phyloP scores from a whole-genome alignment of 1,284 basidiomycete genomes.

The Pseudozyma tsukubaensis region DNA sequence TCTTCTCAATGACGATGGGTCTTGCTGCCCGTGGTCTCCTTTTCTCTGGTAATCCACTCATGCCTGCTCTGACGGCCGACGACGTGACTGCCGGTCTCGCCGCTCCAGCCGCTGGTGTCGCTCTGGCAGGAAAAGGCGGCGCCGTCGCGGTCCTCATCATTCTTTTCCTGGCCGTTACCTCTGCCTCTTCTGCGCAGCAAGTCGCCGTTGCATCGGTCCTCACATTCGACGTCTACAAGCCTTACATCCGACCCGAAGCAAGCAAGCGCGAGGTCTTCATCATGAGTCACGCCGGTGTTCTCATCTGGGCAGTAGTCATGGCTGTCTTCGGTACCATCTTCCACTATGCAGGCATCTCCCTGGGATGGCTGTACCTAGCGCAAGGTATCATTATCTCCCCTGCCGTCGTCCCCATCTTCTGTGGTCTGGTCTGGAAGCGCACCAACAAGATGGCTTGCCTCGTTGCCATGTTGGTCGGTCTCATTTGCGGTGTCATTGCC shows the following conservation, averaged over 20 bases:
- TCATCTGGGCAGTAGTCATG: slow-evolving; percentile 79
- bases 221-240: slow-evolving; percentile 76
- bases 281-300: slow-evolving; percentile 75
- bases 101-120: slow-evolving; percentile 74
- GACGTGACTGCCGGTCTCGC: slow-evolving; percentile 62
- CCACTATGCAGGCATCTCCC: slow-evolving; percentile 78
- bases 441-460: slow-evolving; percentile 70
- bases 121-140: slow-evolving; percentile 78
- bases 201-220: slow-evolving; percentile 78
- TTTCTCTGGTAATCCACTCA: slow-evolving; percentile 47
- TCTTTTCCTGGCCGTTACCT: slow-evolving; percentile 76
- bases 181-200: slow-evolving; percentile 86
- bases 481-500: slow-evolving; percentile 78
- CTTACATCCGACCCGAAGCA: slow-evolving; percentile 76
- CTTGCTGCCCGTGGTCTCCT: slow-evolving; percentile 73
- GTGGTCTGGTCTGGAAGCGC: slow-evolving; percentile 72
- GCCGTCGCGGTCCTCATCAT: slow-evolving; percentile 81
- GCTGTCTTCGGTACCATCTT: slow-evolving; percentile 85
- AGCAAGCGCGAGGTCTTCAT: slow-evolving; percentile 75
- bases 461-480: slow-evolving; percentile 78
- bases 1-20: slow-evolving; percentile 75
- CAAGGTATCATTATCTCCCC: slow-evolving; percentile 87
- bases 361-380: slow-evolving; percentile 72
- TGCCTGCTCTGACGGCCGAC: slow-evolving; percentile 46
- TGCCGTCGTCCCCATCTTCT: slow-evolving; percentile 86